Evolutionary conservation across 2,329 filamentous ascomycete genomes (phyloP).

Genomic region (Rutstroemia sp.): DNA sequence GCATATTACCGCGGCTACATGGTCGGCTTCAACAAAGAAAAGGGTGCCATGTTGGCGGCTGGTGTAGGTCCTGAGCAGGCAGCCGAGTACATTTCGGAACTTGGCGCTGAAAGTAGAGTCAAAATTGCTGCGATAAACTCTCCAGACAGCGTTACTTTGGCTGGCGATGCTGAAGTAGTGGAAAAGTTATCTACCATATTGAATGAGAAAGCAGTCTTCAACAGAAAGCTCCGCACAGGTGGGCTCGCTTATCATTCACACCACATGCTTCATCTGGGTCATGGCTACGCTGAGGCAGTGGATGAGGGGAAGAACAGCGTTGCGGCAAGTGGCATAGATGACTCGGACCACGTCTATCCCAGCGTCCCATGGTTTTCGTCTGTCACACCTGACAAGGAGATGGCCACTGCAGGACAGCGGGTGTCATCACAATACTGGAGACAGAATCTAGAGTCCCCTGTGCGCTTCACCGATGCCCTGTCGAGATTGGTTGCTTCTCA

Average conservation of each 20-base stretch:
- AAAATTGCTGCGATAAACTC: constrained; percentile 24
- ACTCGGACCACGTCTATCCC: background rate
- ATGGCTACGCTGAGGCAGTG: constrained; percentile 2
- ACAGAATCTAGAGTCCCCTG: constrained; percentile 10
- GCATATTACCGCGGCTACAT: constrained; percentile 35
- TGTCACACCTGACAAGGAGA: background rate
- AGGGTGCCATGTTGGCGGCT: constrained; percentile 13
- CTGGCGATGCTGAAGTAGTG: constrained; percentile 11
- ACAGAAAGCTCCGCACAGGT: background rate
- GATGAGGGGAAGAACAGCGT: background rate
- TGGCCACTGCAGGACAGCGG: no score
- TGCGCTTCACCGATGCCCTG: constrained; percentile 8
- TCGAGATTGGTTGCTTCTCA: constrained; percentile 9
- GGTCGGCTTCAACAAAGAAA: background rate
- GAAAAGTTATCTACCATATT: background rate
- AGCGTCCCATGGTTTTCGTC: background rate
- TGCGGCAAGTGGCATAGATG: background rate
- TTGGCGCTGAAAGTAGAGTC: background rate
- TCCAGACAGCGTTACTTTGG: constrained; percentile 18
- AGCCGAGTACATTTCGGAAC: background rate
- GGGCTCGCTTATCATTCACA: constrained; percentile 11
- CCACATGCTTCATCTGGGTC: constrained; percentile 4
- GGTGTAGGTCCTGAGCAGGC: constrained; percentile 5
- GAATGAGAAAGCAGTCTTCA: constrained; percentile 16
- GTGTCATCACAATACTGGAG: constrained; percentile 10